These are phyloP conservation scores for Cladosporium sp. DNA, from an alignment of 2,329 filamentous ascomycete genomes.

Conservation along the genomic window DNA sequence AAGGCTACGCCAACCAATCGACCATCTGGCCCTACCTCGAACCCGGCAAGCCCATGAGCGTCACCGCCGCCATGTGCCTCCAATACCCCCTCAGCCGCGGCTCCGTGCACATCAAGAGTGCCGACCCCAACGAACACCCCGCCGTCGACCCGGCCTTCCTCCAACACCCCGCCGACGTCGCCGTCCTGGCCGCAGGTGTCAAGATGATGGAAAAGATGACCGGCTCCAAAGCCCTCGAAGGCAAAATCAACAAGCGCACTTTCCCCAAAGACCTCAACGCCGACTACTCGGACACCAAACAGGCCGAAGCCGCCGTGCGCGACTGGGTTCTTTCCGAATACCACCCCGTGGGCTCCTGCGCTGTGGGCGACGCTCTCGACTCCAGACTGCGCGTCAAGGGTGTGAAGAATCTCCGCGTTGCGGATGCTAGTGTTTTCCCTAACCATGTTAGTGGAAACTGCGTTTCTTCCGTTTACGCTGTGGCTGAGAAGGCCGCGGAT, in stretches of 20 bases:
- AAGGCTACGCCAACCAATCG: constrained; percentile 27
- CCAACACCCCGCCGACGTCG: constrained; percentile 28
- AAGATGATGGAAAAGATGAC: constrained; percentile 41
- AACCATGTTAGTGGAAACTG: constrained; percentile 52
- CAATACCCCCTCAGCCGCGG: constrained; percentile 30
- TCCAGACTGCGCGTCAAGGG: constrained; percentile 54
- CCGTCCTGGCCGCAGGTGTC: constrained; percentile 30
- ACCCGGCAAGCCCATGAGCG: constrained; percentile 20
- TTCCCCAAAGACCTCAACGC: constrained; percentile 25
- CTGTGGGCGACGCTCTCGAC: constrained; percentile 49
- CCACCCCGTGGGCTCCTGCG: constrained; percentile 35
- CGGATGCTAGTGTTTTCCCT: constrained; percentile 57
- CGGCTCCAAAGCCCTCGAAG: constrained; percentile 36
- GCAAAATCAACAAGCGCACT: constrained; percentile 35
- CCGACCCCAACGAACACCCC: constrained; percentile 27
- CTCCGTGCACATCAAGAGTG: constrained; percentile 29
- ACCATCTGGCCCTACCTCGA: constrained; percentile 23
- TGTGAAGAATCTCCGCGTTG: constrained; percentile 52
- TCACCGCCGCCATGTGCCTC: constrained; percentile 26
- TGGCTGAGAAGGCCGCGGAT: constrained; percentile 59
- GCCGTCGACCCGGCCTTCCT: constrained; percentile 35
- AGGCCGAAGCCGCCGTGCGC: constrained; percentile 24
- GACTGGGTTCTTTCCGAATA: constrained; percentile 30
- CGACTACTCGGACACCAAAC: constrained; percentile 22
- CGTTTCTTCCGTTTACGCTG: constrained; percentile 50